phyloP scores from a whole-genome alignment of 2,329 filamentous ascomycete species.

The Aspergillus ochraceus region DNA sequence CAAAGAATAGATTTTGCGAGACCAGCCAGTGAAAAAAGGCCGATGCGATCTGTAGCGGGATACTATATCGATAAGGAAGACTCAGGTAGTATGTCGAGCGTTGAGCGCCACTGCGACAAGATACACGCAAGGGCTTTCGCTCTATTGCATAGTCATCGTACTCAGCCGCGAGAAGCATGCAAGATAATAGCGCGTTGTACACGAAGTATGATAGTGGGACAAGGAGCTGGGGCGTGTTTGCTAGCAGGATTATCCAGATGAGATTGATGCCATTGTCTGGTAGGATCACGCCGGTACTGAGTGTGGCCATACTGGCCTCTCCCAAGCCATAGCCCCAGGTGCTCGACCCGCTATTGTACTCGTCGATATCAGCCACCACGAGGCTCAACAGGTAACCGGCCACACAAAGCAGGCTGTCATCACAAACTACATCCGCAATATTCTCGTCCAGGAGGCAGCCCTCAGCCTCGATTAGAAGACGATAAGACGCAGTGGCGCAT shows the following conservation, averaged over 20 bases:
- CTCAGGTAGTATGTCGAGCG: conserved; percentile 46
- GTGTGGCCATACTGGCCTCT: no score
- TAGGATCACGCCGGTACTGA: no score
- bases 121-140: conserved; percentile 44
- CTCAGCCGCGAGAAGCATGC: conserved; percentile 49
- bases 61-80: conserved; percentile 33
- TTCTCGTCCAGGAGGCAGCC: no score
- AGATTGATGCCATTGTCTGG: no score
- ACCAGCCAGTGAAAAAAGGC: conserved; percentile 48
- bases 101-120: conserved; percentile 41
- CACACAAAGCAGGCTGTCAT: no score
- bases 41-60: conserved; percentile 34
- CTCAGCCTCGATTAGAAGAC: no score
- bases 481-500: no score
- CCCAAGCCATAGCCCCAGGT: no score
- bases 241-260: conserved; percentile 13
- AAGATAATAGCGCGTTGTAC: conserved; percentile 40
- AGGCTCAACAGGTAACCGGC: no score
- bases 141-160: conserved; percentile 42
- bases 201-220: conserved; percentile 34
- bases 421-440: no score
- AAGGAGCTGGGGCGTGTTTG: conserved; percentile 34
- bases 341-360: no score
- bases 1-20: conserved; percentile 47
- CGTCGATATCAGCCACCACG: no score